Conservation (phyloP, 805 yeast genomes). For the Candida maesae region DNA sequence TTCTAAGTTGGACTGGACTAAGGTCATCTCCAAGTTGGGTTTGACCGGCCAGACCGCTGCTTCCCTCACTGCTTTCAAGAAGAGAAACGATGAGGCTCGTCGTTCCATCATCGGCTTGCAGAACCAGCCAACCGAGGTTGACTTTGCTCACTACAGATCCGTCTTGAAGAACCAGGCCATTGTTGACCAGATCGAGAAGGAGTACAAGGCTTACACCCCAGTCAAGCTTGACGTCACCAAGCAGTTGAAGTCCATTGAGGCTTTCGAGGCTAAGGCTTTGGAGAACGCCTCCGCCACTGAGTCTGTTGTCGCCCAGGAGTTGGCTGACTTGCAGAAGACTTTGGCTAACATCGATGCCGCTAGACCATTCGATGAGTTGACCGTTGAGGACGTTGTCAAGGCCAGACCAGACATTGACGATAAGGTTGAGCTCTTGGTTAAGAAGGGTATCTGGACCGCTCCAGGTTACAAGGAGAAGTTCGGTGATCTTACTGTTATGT, state of each 20-base stretch:
- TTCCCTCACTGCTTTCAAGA: slow-evolving; percentile 87
- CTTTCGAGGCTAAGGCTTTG: slow-evolving; percentile 92
- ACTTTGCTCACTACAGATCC: slow-evolving; percentile 76
- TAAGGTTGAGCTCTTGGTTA: slow-evolving; percentile 91
- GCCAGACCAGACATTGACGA: slow-evolving; percentile 98
- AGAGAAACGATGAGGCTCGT: slow-evolving; percentile 98
- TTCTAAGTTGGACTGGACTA: slow-evolving; percentile 92
- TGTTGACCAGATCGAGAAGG: slow-evolving; percentile 75
- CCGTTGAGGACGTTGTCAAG: slow-evolving; percentile 89
- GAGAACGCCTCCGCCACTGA: slow-evolving; percentile 95
- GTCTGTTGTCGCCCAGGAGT: slow-evolving; percentile 80
- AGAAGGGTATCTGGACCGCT: slow-evolving; percentile 96
- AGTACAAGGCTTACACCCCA: slow-evolving; percentile 74
- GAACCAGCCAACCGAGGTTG: slow-evolving; percentile 72
- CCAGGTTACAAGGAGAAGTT: slow-evolving; percentile 99
- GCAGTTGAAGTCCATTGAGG: slow-evolving; percentile 87
- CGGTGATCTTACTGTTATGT: slow-evolving; percentile 94
- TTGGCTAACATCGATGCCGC: slow-evolving; percentile 92
- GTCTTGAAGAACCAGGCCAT: slow-evolving; percentile 78
- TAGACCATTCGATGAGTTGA: slow-evolving; percentile 95
- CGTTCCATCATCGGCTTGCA: slow-evolving; percentile 68
- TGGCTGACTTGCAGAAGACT: slow-evolving; percentile 80
- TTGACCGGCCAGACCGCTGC: slow-evolving; percentile 90
- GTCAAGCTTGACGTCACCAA: slow-evolving; percentile 80
- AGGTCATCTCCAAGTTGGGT: slow-evolving; percentile 82